Evolutionary conservation across 2,329 filamentous ascomycete species (phyloP).

Genomic region (Fusarium bactridioides): DNA sequence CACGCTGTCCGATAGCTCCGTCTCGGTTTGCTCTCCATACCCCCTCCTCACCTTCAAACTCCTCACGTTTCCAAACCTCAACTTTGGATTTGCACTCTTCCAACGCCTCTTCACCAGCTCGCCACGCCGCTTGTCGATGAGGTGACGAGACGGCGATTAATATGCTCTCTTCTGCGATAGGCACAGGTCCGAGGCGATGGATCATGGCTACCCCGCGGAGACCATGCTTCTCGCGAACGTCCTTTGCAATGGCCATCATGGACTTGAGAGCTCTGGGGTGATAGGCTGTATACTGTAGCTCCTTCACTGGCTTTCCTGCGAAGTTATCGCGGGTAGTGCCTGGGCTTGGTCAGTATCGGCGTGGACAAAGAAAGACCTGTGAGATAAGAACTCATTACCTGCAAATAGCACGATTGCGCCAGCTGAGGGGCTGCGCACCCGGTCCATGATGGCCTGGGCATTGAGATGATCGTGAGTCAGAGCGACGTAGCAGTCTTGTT

Average conservation of each 20-base stretch:
- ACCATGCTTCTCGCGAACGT: conserved; percentile 65
- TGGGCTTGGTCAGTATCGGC: neutral
- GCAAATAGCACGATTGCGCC: conserved; percentile 81
- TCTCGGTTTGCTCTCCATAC: conserved; percentile 91
- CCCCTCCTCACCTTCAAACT: conserved; percentile 79
- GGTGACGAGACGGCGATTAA: conserved; percentile 85
- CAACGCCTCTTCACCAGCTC: conserved; percentile 85
- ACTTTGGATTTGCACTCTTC: conserved; percentile 85
- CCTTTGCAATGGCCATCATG: conserved; percentile 69
- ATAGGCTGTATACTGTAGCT: conserved; percentile 81
- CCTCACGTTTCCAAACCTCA: conserved; percentile 96
- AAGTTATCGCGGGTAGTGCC: conserved; percentile 83
- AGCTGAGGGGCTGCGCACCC: conserved; percentile 75
- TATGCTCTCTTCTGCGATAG: conserved; percentile 92
- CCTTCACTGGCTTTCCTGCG: conserved; percentile 72
- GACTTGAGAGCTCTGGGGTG: conserved; percentile 72
- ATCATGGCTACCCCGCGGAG: conserved; percentile 80
- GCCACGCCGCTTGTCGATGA: conserved; percentile 87
- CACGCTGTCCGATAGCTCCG: conserved; percentile 64
- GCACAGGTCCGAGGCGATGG: conserved; percentile 85
- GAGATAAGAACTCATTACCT: conserved; percentile 59
- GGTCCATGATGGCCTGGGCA: conserved; percentile 64
- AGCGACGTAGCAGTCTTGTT: conserved; percentile 69
- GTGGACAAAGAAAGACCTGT: neutral
- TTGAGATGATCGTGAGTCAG: conserved; percentile 71